Base-by-base conservation (phyloP, 495 filamentous ascomycete species). In the Jackrogersella multiformis region DNA sequence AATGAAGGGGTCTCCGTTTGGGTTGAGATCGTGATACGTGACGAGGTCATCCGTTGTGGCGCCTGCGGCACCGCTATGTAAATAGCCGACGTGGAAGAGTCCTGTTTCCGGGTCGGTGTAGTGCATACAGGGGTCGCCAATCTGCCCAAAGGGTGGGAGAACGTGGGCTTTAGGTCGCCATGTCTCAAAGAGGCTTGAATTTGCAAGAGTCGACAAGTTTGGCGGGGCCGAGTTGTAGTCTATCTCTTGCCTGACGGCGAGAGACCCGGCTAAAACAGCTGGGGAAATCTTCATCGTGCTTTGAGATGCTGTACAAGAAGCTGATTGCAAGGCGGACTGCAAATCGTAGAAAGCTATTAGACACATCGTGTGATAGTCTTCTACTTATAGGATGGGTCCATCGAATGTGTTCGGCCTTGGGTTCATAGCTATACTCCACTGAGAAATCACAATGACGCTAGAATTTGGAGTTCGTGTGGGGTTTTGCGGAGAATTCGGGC, bases 61-160 rank as follows among this genome's bases (percentile, higher is more conserved):
- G 3, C 64, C 68, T 4, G 68, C 13, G 8, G 68, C 68, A 12
- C 68, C 68, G 2, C 30, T 5, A 18, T 68, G 64, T 16, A 71
- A 48, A 48, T 42, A 71, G 26, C 68, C 68, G 4, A 71, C 68
- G 34, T 71, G 68, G 15, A 68, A 71, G 52, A 71, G 68, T 13
- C 68, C 68, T 10, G 68, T 71, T 18, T 63, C 57, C 12, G 63
- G 68, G 24, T 71, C 68, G 6, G 68, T 68, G 35, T 71, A 71
- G 46, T 71, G 68, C 64, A 71, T 71, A 53, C 68, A 71, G 12
- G 68, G 68, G 16, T 71, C 68, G 12, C 68, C 68, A n/a, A 71
- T 71, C 15, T 71, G 57, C 3, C 68, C 68, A 7, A 48, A 52
- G 13, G 68, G 68, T 1, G 68, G 68, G 2, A 71, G 68, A 9